Conservation (phyloP, 2,329 filamentous ascomycete species). For the Chaetomiaceae sp. region DNA sequence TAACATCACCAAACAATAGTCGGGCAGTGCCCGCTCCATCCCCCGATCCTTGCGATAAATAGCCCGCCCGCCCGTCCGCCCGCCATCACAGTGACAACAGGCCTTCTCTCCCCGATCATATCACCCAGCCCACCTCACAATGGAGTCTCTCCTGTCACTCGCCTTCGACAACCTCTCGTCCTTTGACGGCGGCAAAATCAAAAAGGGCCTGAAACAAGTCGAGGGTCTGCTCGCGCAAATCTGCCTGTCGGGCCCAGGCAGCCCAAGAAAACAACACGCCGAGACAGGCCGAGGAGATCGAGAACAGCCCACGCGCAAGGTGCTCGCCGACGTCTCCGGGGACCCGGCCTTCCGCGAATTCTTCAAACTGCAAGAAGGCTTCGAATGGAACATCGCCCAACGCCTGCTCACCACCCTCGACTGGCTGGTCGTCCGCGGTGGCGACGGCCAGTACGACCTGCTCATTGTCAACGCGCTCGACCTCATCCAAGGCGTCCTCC, state of each 20-base stretch:
- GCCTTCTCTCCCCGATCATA: background rate
- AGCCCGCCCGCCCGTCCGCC: background rate
- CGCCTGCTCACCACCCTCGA: constrained; percentile 83
- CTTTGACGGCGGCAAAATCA: constrained; percentile 82
- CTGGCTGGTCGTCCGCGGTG: constrained; percentile 75
- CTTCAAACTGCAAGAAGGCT: constrained; percentile 93
- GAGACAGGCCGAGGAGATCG: background rate
- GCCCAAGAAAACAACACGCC: constrained; percentile 31
- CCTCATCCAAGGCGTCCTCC: constrained; percentile 78
- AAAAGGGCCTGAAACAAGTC: constrained; percentile 89
- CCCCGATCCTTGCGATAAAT: background rate
- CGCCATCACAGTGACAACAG: background rate
- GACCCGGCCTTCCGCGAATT: constrained; percentile 94
- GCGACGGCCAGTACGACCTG: constrained; percentile 78
- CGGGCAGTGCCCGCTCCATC: background rate
- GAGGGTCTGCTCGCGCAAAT: constrained; percentile 92
- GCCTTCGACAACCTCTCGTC: constrained; percentile 97
- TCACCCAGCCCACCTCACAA: constrained; percentile 38
- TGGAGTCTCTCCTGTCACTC: constrained; percentile 89
- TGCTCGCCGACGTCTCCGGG: constrained; percentile 64
- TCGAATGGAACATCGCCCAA: constrained; percentile 94
- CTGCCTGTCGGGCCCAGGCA: constrained; percentile 61
- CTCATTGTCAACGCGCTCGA: constrained; percentile 85
- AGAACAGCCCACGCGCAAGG: constrained; percentile 47
- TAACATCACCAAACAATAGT: background rate